Evolutionary conservation across 140 eudicot species (phyloP).

Genomic region (Stevia rebaudiana): DNA sequence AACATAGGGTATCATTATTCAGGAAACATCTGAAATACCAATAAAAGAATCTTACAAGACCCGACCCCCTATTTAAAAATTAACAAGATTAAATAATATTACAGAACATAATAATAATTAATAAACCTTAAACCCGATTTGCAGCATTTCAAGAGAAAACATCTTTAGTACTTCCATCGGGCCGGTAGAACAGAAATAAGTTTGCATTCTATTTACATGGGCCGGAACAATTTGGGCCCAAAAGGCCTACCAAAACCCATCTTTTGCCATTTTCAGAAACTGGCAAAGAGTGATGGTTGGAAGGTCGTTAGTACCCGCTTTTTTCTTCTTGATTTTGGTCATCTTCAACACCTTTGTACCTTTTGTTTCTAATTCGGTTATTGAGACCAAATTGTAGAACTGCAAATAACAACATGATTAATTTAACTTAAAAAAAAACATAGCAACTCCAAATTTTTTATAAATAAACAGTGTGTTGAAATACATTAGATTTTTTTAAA

Average conservation of each 20-base stretch:
- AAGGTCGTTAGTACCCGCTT: conserved; percentile 35
- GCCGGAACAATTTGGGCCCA: background rate
- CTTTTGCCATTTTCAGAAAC: conserved; percentile 82
- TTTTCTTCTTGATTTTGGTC: conserved; percentile 77
- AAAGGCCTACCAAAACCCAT: conserved; percentile 59
- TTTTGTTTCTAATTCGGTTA: conserved; percentile 45
- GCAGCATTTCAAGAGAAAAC: background rate
- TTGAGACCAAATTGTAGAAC: conserved; percentile 78
- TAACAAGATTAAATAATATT: background rate
- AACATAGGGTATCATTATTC: background rate
- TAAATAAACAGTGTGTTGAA: background rate
- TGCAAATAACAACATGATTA: conserved; percentile 23
- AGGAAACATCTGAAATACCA: background rate
- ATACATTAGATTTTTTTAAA: background rate
- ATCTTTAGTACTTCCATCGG: conserved; percentile 1
- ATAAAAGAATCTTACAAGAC: background rate
- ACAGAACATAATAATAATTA: conserved; percentile 3
- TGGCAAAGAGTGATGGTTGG: conserved; percentile 77
- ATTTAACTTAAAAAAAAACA: too few species aligned
- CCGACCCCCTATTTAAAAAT: background rate
- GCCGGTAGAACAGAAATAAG: conserved; percentile 1
- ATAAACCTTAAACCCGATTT: background rate
- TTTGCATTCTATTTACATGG: conserved; percentile 32
- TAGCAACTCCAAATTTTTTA: too few species aligned
- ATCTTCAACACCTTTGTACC: conserved; percentile 49